Conservation (phyloP, 73 alveolate genomes). For the Paramecium biaurelia region DNA sequence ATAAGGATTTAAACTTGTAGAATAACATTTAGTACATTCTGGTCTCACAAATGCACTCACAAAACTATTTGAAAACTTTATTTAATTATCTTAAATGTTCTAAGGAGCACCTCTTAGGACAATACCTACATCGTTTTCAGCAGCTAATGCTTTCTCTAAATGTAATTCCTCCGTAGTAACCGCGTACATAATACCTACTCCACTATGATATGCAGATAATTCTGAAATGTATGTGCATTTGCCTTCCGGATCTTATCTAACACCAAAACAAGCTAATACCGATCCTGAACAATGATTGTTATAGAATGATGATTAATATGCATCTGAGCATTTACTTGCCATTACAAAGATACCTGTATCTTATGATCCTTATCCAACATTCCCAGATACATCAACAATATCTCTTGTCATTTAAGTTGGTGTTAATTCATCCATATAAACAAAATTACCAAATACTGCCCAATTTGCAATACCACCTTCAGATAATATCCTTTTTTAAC, state of each 20-base stretch:
- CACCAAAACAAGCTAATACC: neutral
- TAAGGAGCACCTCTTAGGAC: neutral
- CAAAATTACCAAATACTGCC: conserved; percentile 36
- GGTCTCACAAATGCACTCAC: conserved; percentile 21
- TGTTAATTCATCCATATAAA: neutral
- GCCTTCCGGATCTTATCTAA: neutral
- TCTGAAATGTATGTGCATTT: neutral
- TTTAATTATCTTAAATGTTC: neutral
- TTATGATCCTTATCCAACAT: conserved; percentile 36
- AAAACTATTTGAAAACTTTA: neutral
- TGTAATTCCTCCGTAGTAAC: neutral
- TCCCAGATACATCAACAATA: conserved; percentile 14
- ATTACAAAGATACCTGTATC: conserved; percentile 40
- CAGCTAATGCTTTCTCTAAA: neutral
- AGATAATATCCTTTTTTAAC: neutral
- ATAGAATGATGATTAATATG: neutral
- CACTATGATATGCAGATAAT: conserved; percentile 1
- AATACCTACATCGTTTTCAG: neutral
- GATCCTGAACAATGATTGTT: conserved; percentile 17
- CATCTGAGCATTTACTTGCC: neutral
- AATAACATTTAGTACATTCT: conserved; percentile 6
- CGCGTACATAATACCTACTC: neutral
- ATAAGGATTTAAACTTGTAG: neutral
- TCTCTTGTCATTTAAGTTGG: neutral
- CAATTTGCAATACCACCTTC: neutral